These are phyloP conservation scores for Lomentospora prolificans DNA, from an alignment of 2,329 filamentous ascomycete species.

Conservation along the genomic window DNA sequence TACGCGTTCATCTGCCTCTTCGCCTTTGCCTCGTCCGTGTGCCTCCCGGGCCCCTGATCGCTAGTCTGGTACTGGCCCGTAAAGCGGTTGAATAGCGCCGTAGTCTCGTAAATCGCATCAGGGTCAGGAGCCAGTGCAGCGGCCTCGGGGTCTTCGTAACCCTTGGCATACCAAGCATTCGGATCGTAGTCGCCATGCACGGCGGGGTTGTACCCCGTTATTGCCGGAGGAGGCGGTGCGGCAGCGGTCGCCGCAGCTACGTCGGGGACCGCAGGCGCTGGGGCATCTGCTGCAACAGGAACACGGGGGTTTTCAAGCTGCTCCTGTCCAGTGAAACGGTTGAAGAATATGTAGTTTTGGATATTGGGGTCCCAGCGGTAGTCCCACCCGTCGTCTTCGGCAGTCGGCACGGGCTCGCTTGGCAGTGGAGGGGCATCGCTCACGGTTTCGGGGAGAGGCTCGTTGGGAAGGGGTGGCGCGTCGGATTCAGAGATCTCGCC, in stretches of 20 bases:
- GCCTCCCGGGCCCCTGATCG: conserved; percentile 60
- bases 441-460: conserved; percentile 6
- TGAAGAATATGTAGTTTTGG: conserved; percentile 74
- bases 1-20: conserved; percentile 83
- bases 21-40: conserved; percentile 82
- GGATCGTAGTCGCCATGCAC: conserved; percentile 97
- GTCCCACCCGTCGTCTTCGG: conserved; percentile 68
- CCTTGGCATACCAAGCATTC: conserved; percentile 82
- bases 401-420: conserved; percentile 17
- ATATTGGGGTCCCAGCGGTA: conserved; percentile 62
- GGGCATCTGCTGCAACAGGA: conserved; percentile 31
- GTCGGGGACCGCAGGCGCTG: conserved; percentile 18
- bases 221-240: conserved; percentile 19
- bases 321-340: conserved; percentile 62
- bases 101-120: conserved; percentile 33
- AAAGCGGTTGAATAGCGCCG: conserved; percentile 81
- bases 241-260: conserved; percentile 14
- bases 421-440: conserved; percentile 28
- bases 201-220: conserved; percentile 75
- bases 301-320: conserved; percentile 86
- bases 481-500: conserved; percentile 2
- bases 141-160: conserved; percentile 24
- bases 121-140: conserved; percentile 13
- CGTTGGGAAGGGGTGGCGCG: conserved; percentile 6
- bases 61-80: conserved; percentile 72